Conservation (phyloP, 345 rosid species). For the Rhodamnia rubescens region DNA sequence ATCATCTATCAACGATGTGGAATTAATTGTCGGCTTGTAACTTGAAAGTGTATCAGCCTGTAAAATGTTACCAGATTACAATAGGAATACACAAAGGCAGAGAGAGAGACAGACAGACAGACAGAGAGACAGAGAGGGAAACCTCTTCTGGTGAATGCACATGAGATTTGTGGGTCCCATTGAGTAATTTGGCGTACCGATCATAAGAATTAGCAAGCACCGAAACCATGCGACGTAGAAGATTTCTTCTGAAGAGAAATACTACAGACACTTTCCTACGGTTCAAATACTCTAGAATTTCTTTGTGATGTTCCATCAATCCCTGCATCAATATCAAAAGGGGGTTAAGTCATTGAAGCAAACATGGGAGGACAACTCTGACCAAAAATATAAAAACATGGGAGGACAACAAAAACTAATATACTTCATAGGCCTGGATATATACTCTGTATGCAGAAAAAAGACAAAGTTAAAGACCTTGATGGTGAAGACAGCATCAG, state of each 20-base stretch:
- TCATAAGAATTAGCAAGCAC: slow-evolving; percentile 80
- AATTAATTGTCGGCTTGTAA: slow-evolving; percentile 71
- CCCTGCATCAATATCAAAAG: slow-evolving; percentile 39
- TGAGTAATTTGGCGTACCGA: slow-evolving; percentile 69
- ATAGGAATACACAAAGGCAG: not conserved
- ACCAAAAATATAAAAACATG: not conserved
- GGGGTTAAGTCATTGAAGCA: not conserved
- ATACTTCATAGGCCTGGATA: not conserved
- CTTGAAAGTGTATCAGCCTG: slow-evolving; percentile 74
- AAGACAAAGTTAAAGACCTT: not conserved
- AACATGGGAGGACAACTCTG: not conserved
- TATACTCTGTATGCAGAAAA: not conserved
- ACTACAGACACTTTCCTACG: slow-evolving; percentile 66
- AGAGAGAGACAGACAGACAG: not conserved
- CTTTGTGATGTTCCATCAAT: slow-evolving; percentile 52
- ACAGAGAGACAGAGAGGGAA: not conserved
- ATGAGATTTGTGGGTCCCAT: slow-evolving; percentile 96
- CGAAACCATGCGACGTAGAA: slow-evolving; percentile 80
- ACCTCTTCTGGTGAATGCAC: slow-evolving; percentile 95
- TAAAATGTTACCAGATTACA: slow-evolving; percentile 1
- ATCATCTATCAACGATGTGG: slow-evolving; percentile 50
- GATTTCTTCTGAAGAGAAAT: slow-evolving; percentile 70
- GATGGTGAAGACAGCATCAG: not conserved
- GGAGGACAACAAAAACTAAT: not conserved
- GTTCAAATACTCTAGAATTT: slow-evolving; percentile 69